These are phyloP conservation scores for Podospora conica DNA, from an alignment of 495 filamentous ascomycete species.

Conservation along the genomic window DNA sequence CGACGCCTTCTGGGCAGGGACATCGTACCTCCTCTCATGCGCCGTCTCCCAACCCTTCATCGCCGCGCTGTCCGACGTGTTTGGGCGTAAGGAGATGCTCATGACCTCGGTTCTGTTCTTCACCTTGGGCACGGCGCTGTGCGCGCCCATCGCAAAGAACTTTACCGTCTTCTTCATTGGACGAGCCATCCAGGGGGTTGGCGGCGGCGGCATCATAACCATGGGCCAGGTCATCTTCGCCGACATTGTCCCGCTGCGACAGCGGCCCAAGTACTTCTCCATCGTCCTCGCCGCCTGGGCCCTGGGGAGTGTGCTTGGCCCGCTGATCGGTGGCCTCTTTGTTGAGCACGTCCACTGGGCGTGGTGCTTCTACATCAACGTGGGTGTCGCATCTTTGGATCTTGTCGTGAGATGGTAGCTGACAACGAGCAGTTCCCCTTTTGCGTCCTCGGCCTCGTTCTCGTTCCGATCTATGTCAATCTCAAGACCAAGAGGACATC, in stretches of 20 bases:
- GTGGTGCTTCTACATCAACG: slow-evolving; percentile 40
- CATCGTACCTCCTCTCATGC: slow-evolving; percentile 45
- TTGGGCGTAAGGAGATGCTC: slow-evolving; percentile 45
- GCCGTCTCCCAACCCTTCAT: slow-evolving; percentile 46
- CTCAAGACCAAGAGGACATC: slow-evolving; percentile 28
- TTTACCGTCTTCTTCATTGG: slow-evolving; percentile 65
- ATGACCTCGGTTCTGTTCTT: slow-evolving; percentile 37
- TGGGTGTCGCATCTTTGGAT: slow-evolving; percentile 1
- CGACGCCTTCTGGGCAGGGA: slow-evolving; percentile 51
- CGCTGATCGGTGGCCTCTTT: slow-evolving; percentile 71
- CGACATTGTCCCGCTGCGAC: slow-evolving; percentile 37
- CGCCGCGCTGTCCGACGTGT: slow-evolving; percentile 45
- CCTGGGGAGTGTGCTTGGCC: slow-evolving; percentile 64
- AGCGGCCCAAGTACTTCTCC: slow-evolving; percentile 34
- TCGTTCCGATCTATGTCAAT: slow-evolving; percentile 31
- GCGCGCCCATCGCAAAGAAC: slow-evolving; percentile 30
- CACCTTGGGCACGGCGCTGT: slow-evolving; percentile 40
- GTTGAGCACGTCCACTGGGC: slow-evolving; percentile 44
- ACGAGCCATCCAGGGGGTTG: slow-evolving; percentile 72
- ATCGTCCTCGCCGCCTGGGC: slow-evolving; percentile 55
- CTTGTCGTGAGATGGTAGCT: not conserved
- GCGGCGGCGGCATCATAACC: slow-evolving; percentile 75
- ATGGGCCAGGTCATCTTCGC: slow-evolving; percentile 73
- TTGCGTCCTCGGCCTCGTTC: slow-evolving; percentile 29
- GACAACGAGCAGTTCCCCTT: slow-evolving; percentile 28